Base-by-base conservation (phyloP, 2,329 filamentous ascomycete species). In the Verticillium tricorpus region DNA sequence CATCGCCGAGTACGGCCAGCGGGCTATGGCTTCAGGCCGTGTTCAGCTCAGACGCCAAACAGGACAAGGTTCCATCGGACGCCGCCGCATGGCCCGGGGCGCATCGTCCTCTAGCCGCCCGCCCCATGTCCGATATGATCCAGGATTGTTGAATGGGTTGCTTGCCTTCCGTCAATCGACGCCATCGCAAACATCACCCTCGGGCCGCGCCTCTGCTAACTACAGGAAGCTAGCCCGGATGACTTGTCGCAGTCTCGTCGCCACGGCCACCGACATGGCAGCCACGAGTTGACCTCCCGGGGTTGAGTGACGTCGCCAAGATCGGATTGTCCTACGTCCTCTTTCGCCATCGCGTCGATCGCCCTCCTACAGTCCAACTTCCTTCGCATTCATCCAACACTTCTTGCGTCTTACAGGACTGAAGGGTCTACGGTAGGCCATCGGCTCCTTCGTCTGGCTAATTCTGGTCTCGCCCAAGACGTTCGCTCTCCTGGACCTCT, bases 401-500 rank as follows among this genome's bases (percentile, higher is more conserved):
- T 11, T 14, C 34, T 35, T 14, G 34, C 34, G 11, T 35, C 34
- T 35, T 12, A 3, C 34, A 35, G 34, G 2, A 14, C 34, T 3
- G 9, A 9, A 35, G 34, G 34, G 14, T 35, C 34, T 14, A 35
- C 34, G 34, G 34, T 12, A 9, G 34, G 14, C 34, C 3, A 4
- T 35, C 34, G 14, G 34, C 14, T 14, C 34, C 34, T 14, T 35
- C 8, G 9, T 17, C 15, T 17, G 8, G 9, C 6, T 15, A 3
- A 35, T 37, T 31, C 59, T 61, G 28, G 55, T 56, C 57, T 54
- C 40, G 39, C 56, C 58, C 58, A 60, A 60, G 58, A 31, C 58
- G 22, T 2, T 56, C 40, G 15, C 15, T 25, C 55, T 32, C 28
- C 19, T 11, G 45, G 19, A 25, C 45, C 45, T 19, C 19, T 25